Evolutionary conservation across 129 eudicot species (phyloP), one percentile per base, ranked within the genome.

Genomic region (Helichrysum umbraculigerum): DNA sequence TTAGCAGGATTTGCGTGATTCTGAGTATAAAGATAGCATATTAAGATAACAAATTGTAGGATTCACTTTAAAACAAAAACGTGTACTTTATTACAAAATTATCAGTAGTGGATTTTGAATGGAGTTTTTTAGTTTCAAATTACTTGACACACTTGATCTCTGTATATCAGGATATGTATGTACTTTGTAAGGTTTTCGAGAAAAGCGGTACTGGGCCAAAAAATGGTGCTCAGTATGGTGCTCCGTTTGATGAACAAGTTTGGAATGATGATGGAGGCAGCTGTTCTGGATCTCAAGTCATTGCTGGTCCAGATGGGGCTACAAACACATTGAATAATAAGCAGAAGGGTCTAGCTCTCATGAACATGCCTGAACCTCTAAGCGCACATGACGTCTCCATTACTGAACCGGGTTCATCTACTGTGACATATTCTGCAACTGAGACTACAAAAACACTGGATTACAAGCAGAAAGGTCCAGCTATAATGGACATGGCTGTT

Each of bases 191-290:
- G 80, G 60, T 92, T 15, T 92, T 87, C 60, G 68, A 92, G 57
- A 92, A 92, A 80, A 77, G 75, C 50, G 97, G 97, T 14, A 78
- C 78, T 0, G 97, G 97, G 47, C 97, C 97, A 7, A 87, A 83
- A 82, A 85, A 71, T 74, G 93, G 97, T 54, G 93, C 90, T 2
- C 93, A 89, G 12, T 92, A 92, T 34, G 97, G 97, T 21, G 96
- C 89, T 47, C 97, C 97, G 16, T 92, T 85, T 20, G 68, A 80
- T 32, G 97, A 92, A 67, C 93, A 85, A 51, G 91, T 86, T 9
- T 92, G 96, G 96, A 82, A 14, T 41, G 86, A 87, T 70, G 88
- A 78, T 70, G 60, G 72, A n/a, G 78, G 42, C 25, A 68, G 32
- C 61, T 74, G 75, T 69, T 28, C 51, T 77, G 83, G 63, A 34